Conservation (phyloP, 768 basidiomycete species). For the Pleurotus djamor region DNA sequence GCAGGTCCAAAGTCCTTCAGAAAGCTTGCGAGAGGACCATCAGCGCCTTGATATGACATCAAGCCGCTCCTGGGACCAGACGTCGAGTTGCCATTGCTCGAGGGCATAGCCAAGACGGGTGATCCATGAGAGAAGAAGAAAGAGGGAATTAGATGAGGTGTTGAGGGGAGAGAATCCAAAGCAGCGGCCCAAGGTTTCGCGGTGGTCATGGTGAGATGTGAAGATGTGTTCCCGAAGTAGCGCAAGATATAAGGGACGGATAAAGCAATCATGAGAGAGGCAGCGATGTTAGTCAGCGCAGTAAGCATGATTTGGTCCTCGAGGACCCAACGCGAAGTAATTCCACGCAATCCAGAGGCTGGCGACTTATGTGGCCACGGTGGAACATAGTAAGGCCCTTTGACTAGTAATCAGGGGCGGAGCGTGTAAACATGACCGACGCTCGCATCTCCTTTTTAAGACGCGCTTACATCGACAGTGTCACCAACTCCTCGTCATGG, state of each 20-base stretch:
- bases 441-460: too few species aligned
- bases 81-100: not conserved
- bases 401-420: too few species aligned
- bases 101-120: slow-evolving; percentile 44
- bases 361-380: not conserved
- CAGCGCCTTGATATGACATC: slow-evolving; percentile 37
- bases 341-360: not conserved
- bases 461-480: too few species aligned
- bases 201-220: slow-evolving; percentile 25
- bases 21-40: slow-evolving; percentile 56
- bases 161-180: slow-evolving; percentile 52
- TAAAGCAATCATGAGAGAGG: not conserved
- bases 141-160: slow-evolving; percentile 60
- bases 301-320: not conserved
- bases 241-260: not conserved
- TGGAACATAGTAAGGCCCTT: not conserved
- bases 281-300: not conserved
- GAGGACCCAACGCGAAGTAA: not conserved
- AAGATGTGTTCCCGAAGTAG: not conserved
- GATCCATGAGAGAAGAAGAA: slow-evolving; percentile 80
- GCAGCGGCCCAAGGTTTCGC: slow-evolving; percentile 44
- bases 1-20: slow-evolving; percentile 63
- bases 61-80: slow-evolving; percentile 14
- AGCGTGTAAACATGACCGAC: too few species aligned
- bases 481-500: not conserved